phyloP scores from a whole-genome alignment of 441 rosid genomes.

The Manihot esculenta region DNA sequence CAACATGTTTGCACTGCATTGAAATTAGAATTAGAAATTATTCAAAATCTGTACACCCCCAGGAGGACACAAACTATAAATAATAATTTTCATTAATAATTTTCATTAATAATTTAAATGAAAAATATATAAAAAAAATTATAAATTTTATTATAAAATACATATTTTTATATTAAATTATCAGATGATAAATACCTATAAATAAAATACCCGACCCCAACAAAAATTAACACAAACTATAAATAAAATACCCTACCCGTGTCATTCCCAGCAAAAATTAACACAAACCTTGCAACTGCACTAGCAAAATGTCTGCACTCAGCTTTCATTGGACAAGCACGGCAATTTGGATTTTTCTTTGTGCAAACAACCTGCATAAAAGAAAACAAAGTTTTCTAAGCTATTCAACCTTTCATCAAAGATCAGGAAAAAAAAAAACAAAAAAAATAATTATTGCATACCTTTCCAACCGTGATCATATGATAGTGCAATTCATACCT shows the following conservation, averaged over 20 bases:
- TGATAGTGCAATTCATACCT: slow-evolving; percentile 82
- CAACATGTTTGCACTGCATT: slow-evolving; percentile 16
- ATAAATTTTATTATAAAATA: too few species aligned
- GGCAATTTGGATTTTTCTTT: slow-evolving; percentile 62
- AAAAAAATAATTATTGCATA: slow-evolving; percentile 21
- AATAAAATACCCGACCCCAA: too few species aligned
- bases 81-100: too few species aligned
- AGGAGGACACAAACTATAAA: background rate
- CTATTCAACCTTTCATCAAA: background rate
- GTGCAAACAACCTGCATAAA: slow-evolving; percentile 62
- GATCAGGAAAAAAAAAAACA: background rate
- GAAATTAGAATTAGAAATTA: background rate
- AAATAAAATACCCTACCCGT: too few species aligned
- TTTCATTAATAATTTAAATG: too few species aligned
- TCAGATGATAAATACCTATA: too few species aligned
- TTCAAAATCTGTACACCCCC: background rate
- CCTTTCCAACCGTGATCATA: slow-evolving; percentile 89
- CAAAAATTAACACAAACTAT: too few species aligned
- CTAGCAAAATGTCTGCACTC: slow-evolving; percentile 75
- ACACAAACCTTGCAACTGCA: slow-evolving; percentile 62
- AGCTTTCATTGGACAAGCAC: slow-evolving; percentile 68
- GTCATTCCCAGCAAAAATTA: too few species aligned
- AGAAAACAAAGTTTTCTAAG: background rate
- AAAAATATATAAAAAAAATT: too few species aligned
- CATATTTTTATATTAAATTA: too few species aligned